A percentile compares a stretch with the other conserved stretches of the same genome.
Evolutionary conservation across 306 rosid species (phyloP).

Genomic region (Quercus ilex): DNA sequence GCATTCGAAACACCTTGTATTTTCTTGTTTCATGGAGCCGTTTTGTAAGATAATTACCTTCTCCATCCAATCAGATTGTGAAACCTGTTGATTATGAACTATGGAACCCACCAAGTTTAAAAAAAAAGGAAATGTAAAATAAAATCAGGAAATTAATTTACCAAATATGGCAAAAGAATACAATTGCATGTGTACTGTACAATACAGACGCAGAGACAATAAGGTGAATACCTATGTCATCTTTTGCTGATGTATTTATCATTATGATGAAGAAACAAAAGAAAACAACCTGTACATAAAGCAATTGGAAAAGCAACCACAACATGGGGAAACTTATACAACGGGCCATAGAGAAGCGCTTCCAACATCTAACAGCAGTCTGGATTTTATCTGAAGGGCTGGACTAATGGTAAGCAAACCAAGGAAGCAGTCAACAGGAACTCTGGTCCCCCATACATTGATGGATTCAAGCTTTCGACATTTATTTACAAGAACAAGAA

Average conservation of each 20-base stretch:
- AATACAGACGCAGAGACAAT: no score
- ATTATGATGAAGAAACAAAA: background rate
- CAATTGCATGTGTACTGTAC: no score
- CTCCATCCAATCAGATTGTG: no score
- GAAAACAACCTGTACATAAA: slow-evolving; percentile 24
- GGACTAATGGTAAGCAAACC: slow-evolving; percentile 57
- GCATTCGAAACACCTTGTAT: no score
- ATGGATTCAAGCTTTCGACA: slow-evolving; percentile 73
- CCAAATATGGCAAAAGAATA: no score
- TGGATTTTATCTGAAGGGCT: slow-evolving; percentile 57
- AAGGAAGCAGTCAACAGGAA: slow-evolving; percentile 60
- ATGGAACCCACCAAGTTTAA: no score
- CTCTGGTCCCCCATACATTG: slow-evolving; percentile 86
- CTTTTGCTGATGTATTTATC: background rate
- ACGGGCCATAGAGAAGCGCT: slow-evolving; percentile 21
- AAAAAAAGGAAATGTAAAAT: no score
- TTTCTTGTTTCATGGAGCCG: no score
- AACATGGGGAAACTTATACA: slow-evolving; percentile 9
- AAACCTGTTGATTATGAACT: no score
- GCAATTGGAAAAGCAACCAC: slow-evolving; percentile 5
- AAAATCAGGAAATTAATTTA: no score
- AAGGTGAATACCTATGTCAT: background rate
- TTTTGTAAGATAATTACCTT: no score
- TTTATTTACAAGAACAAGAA: slow-evolving; percentile 56
- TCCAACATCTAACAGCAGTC: slow-evolving; percentile 23